Evolutionary conservation across 805 yeast species (phyloP).

Genomic region (Saccharomycopsis amapae): DNA sequence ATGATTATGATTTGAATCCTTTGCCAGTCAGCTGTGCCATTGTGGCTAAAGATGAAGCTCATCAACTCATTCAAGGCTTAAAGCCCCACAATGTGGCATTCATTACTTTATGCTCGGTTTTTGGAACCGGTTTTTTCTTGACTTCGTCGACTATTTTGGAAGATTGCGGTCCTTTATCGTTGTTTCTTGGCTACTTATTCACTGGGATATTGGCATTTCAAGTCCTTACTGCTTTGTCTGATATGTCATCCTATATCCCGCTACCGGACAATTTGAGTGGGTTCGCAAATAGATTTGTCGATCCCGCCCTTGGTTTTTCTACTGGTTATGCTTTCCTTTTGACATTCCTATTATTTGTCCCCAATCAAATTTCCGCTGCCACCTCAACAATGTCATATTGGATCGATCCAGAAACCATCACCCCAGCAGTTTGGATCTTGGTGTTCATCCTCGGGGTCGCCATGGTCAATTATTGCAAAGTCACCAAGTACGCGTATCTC

Average conservation of each 20-base stretch:
- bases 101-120: slow-evolving; percentile 18
- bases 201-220: slow-evolving; percentile 60
- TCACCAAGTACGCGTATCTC: slow-evolving; percentile 19
- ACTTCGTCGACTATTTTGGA: slow-evolving; percentile 50
- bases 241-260: slow-evolving; percentile 76
- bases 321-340: slow-evolving; percentile 57
- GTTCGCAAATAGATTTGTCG: slow-evolving; percentile 58
- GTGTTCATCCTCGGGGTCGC: slow-evolving; percentile 28
- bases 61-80: slow-evolving; percentile 13
- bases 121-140: slow-evolving; percentile 72
- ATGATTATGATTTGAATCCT: background rate
- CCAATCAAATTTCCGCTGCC: slow-evolving; percentile 34
- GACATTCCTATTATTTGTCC: slow-evolving; percentile 14
- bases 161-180: slow-evolving; percentile 61
- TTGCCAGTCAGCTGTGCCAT: background rate
- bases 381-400: slow-evolving; percentile 39
- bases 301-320: slow-evolving; percentile 68
- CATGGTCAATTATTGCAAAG: slow-evolving; percentile 15
- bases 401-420: slow-evolving; percentile 29
- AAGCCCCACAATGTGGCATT: slow-evolving; percentile 18
- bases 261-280: slow-evolving; percentile 61
- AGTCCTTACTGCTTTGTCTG: slow-evolving; percentile 69
- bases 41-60: background rate
- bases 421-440: slow-evolving; percentile 41
- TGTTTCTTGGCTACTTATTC: slow-evolving; percentile 56